Base-by-base conservation (phyloP, 169 alveolate genomes). In the Cryptosporidium canis region DNA sequence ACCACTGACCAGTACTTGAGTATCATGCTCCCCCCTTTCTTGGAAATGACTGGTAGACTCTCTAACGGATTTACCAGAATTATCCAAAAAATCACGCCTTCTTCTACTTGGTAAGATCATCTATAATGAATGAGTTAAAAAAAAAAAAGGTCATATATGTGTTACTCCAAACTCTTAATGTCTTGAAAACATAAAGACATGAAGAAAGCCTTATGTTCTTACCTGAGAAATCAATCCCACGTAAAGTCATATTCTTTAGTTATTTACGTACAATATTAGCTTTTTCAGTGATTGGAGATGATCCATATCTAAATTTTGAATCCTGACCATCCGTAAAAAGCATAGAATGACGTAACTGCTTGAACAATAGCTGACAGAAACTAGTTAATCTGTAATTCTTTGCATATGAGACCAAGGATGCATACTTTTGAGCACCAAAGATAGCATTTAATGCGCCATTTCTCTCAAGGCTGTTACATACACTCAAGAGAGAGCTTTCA, bases 281-380 rank as follows among this genome's bases (percentile, higher is more conserved):
- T 35, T 27, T 35, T 61, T 24, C 11, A 29, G 47, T 35, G 24
- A 61, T 0, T 21, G 63, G 8, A 21, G 24, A 7, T 51, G 63
- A 51, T 48, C 63, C 63, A 11, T 24, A 31, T 61, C 47, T 35
- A 33, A 55, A 55, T 29, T 70, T 18, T 24, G 65, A 21, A 72
- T 56, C 45, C 43, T 12, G 21, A 44, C 27, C 47, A 2, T 39
- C 37, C 18, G 72, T 58, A 58, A 55, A 77, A 11, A 77, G 58
- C 29, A 39, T 3, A 7, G 87, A 35, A 61, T 77, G 55, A 24
- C 72, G 87, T n/a, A 77, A 27, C 8, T 27, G 45, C 24, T 77
- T 77, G 29, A 77, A 77, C 6, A 77, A 56, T 5, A 77, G 39
- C n/a, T 77, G 87, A 43, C 87, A 77, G n/a, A 77, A 58, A 35